Percentiles rank a stretch among this genome's conserved stretches.
Conservation (phyloP, 1,284 basidiomycete species). For the Malassezia caprae region DNA sequence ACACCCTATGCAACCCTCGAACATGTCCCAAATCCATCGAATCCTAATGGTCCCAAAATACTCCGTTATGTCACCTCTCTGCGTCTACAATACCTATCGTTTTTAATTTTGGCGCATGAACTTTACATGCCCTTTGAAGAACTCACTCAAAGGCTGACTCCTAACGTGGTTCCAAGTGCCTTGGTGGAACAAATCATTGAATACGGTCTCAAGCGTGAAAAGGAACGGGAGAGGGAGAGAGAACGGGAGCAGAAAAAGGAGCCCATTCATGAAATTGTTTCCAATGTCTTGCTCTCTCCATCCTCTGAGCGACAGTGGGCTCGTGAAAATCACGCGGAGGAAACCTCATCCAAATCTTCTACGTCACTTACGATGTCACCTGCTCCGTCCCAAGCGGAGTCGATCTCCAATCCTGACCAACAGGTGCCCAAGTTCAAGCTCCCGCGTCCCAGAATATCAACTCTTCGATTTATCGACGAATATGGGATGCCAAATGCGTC, state of each 20-base stretch:
- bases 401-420: neutral
- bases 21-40: neutral
- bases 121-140: constrained; percentile 3
- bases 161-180: neutral
- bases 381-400: neutral
- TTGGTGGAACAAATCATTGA: constrained; percentile 8
- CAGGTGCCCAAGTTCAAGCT: neutral
- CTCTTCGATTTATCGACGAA: neutral
- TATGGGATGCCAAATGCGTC: neutral
- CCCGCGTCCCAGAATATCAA: neutral
- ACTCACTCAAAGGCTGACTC: neutral
- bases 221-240: neutral
- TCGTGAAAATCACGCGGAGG: neutral
- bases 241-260: neutral
- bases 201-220: constrained; percentile 9
- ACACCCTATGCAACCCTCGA: constrained; percentile 11
- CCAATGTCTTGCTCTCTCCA: neutral
- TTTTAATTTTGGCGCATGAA: constrained; percentile 2
- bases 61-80: constrained; percentile 9
- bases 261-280: neutral
- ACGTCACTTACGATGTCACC: neutral
- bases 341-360: neutral
- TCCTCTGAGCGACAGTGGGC: neutral
- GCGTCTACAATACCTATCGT: constrained; percentile 12
- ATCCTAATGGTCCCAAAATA: neutral